A percentile compares a stretch with the other conserved stretches of the same genome.
Conservation (phyloP, 768 basidiomycete genomes). For the Lyophyllum decastes region DNA sequence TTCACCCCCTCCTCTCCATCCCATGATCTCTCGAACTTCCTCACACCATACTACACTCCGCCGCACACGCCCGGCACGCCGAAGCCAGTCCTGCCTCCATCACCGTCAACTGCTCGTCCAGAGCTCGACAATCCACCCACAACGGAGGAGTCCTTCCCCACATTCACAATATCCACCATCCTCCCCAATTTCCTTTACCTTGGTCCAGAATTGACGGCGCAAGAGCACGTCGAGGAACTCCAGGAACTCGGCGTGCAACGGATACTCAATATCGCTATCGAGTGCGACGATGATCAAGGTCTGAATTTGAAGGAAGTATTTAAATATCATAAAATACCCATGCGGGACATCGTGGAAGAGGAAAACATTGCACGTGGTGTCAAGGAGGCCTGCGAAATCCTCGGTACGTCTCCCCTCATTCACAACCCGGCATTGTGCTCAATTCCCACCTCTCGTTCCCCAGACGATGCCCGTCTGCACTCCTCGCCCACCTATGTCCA, state of each 20-base stretch:
- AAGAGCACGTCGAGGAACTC: slow-evolving; percentile 77
- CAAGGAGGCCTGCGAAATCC: slow-evolving; percentile 79
- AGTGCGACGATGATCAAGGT: slow-evolving; percentile 86
- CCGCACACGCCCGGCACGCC: slow-evolving; percentile 56
- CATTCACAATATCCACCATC: slow-evolving; percentile 87
- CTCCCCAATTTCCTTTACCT: slow-evolving; percentile 89
- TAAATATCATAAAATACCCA: slow-evolving; percentile 83
- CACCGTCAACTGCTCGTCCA: slow-evolving; percentile 67
- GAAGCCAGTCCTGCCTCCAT: slow-evolving; percentile 45
- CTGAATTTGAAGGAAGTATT: slow-evolving; percentile 68
- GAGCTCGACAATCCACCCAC: slow-evolving; percentile 61
- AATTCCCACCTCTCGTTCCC: background rate
- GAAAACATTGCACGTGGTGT: slow-evolving; percentile 82
- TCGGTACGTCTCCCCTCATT: slow-evolving; percentile 59
- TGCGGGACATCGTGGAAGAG: slow-evolving; percentile 96
- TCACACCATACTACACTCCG: slow-evolving; percentile 54
- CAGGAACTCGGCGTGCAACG: slow-evolving; percentile 77
- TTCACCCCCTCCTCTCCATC: slow-evolving; percentile 39
- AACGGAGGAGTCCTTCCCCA: slow-evolving; percentile 59
- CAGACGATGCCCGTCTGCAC: slow-evolving; percentile 91
- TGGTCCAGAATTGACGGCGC: slow-evolving; percentile 80
- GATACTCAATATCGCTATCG: slow-evolving; percentile 89
- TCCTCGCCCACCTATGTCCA: slow-evolving; percentile 92
- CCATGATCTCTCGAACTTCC: slow-evolving; percentile 36
- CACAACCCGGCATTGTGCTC: background rate